Evolutionary conservation across 495 filamentous ascomycete species (phyloP), one percentile per base, ranked within the genome.

Genomic region (Astrocystis sublimbata): DNA sequence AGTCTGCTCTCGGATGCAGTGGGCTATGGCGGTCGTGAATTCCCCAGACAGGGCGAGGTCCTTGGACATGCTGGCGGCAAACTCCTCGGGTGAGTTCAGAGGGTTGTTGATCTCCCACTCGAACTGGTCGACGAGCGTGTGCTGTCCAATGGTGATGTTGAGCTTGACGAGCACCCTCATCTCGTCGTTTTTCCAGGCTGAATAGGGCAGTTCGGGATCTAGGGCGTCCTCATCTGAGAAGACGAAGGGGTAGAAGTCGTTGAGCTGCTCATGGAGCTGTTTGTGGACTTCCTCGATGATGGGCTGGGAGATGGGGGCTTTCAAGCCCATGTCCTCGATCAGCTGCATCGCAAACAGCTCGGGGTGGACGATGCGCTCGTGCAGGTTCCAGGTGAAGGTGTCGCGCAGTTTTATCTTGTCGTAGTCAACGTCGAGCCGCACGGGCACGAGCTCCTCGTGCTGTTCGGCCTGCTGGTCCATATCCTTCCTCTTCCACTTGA

Each of bases 81-180:
- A 98, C 57, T 96, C 89, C 73, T 98, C 94, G 0, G 94, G 92
- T 0, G 88, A 93, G 74, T 98, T 98, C 62, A 86, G 79, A 0
- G 92, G 87, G 68, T 97, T 93, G 72, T 98, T 98, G 69, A 98
- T 92, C 69, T 98, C 94, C 94, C 94, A 98, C 75, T 98, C 94
- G 54, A 98, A 98, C 71, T 98, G 96, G 68, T 98, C 94, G 23
- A 97, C 87, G 26, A 98, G 81, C 1, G 93, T 97, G 72, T 96
- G 91, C 62, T 90, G 89, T 2, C 94, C 96, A 72, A 98, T 97
- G 24, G 94, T 98, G 69, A 98, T 97, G 71, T 98, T 96, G 41
- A 98, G 81, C 74, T 97, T 97, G 67, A 98, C 85, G 19, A 92
- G 76, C 31, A 98, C 92, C 58, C 94, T 88, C 93, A 98, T 97